Conservation (phyloP, 805 yeast genomes). For the Wickerhamiella alocasiicola region DNA sequence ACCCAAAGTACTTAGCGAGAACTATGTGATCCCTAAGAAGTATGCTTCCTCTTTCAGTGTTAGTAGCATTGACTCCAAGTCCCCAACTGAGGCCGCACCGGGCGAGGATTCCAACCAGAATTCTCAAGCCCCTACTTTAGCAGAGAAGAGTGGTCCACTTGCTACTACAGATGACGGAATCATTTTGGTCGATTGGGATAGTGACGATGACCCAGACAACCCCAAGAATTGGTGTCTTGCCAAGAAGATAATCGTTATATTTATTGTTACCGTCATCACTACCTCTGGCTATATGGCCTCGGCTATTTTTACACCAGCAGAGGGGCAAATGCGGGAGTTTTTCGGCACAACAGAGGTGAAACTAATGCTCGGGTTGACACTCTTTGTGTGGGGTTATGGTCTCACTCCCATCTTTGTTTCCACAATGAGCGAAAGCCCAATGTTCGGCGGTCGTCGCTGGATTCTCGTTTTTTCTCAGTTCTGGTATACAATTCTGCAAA, state of each 20-base stretch:
- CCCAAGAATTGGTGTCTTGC: slow-evolving; percentile 45
- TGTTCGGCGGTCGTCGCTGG: slow-evolving; percentile 36
- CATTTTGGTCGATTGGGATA: slow-evolving; percentile 26
- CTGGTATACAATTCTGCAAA: slow-evolving; percentile 39
- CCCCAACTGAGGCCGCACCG: neutral
- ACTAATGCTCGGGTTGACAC: slow-evolving; percentile 40
- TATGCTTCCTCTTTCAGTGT: too few species aligned
- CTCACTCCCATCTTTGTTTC: slow-evolving; percentile 44
- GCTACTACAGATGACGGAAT: neutral
- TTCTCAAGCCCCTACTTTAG: neutral
- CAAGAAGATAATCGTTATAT: slow-evolving; percentile 31
- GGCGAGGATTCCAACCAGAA: neutral
- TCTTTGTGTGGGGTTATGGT: slow-evolving; percentile 51
- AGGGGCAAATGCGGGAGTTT: slow-evolving; percentile 33
- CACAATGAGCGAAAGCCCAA: slow-evolving; percentile 41
- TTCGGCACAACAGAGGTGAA: slow-evolving; percentile 33
- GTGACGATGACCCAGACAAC: slow-evolving; percentile 26
- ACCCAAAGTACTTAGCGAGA: neutral
- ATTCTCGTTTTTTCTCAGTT: slow-evolving; percentile 37
- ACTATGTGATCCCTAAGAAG: slow-evolving; percentile 1
- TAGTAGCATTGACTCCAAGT: neutral
- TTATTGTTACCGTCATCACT: slow-evolving; percentile 35
- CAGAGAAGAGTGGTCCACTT: neutral
- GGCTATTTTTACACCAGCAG: slow-evolving; percentile 46
- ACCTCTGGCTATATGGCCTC: slow-evolving; percentile 46